Conservation (phyloP, 495 filamentous ascomycete species). For the Neurospora sp. region DNA sequence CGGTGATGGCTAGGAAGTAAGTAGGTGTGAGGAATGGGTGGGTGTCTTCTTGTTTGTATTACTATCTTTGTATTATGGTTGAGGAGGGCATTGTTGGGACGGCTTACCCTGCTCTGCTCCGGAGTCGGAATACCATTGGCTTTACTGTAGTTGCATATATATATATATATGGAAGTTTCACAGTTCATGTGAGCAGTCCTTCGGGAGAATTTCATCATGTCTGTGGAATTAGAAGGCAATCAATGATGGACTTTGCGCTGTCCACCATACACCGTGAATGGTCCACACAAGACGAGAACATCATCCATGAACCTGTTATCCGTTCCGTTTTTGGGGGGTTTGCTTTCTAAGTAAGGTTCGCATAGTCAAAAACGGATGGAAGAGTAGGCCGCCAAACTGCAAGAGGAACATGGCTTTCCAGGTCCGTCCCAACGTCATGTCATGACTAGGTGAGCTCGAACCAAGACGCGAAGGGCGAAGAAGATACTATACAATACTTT, state of each 20-base stretch:
- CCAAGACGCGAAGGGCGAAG: background rate
- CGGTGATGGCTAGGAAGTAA: constrained; percentile 11
- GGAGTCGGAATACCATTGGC: background rate
- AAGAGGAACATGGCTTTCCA: background rate
- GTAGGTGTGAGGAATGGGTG: background rate
- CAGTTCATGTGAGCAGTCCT: background rate
- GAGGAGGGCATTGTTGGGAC: background rate
- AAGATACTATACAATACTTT: background rate
- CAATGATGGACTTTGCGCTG: background rate
- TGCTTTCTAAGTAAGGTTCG: background rate
- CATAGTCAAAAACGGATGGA: background rate
- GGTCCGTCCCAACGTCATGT: background rate
- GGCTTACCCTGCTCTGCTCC: background rate
- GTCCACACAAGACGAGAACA: background rate
- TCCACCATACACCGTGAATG: background rate
- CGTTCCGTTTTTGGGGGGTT: background rate
- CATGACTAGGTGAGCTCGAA: background rate
- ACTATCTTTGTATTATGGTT: background rate
- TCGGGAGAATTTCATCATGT: background rate
- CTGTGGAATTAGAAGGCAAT: background rate
- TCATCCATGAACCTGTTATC: background rate
- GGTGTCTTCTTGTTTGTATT: background rate
- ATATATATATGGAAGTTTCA: too few species aligned
- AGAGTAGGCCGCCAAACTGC: background rate
- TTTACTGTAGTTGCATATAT: background rate